Conservation (phyloP, 164 flowering plant genomes). For the Vitis vinifera region ASM3070453v1 NC_081809.1:24872001-24872500, state of each 20-base stretch:
- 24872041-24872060: constrained; percentile 29
- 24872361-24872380: constrained; percentile 2
- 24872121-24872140: constrained; percentile 18
- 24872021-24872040: constrained; percentile 27
- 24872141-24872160: neutral
- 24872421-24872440: constrained; percentile 16
- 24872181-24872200: constrained; percentile 8
- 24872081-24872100: constrained; percentile 30
- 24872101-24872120: constrained; percentile 33
- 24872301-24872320: neutral
- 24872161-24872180: constrained; percentile 2
- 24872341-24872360: neutral
- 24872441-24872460: constrained; percentile 30
- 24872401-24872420: constrained; percentile 6
- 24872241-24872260: no score
- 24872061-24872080: constrained; percentile 19
- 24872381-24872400: constrained; percentile 1
- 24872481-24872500: constrained; percentile 18
- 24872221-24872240: neutral
- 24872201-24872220: neutral
- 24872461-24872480: constrained; percentile 15
- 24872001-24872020: constrained; percentile 20
- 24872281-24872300: neutral
- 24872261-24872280: neutral
- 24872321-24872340: neutral